Evolutionary conservation across 345 rosid species (phyloP).

Genomic region (Arabis hirsuta): DNA sequence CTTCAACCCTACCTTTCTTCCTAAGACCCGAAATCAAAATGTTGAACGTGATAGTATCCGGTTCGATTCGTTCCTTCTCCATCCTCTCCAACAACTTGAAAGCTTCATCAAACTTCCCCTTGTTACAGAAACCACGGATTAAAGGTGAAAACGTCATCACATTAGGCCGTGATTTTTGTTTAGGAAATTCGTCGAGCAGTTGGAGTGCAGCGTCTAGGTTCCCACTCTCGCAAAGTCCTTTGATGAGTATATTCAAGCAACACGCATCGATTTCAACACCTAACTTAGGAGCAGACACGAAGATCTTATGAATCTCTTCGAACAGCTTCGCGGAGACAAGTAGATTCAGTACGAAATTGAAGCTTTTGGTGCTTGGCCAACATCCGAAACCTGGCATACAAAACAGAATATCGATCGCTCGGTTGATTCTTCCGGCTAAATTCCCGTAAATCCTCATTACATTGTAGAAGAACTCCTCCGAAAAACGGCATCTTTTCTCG

Average conservation of each 20-base stretch:
- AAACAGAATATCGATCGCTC: conserved; percentile 64
- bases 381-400: conserved; percentile 73
- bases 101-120: conserved; percentile 67
- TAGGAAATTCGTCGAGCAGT: conserved; percentile 95
- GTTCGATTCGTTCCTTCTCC: conserved; percentile 72
- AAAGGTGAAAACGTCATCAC: conserved; percentile 76
- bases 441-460: conserved; percentile 75
- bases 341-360: conserved; percentile 72
- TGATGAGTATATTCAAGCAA: conserved; percentile 78
- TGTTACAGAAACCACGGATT: conserved; percentile 67
- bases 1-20: conserved; percentile 72
- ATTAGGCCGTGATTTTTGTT: conserved; percentile 67
- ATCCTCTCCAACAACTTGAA: conserved; percentile 64
- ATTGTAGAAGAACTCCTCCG: conserved; percentile 75
- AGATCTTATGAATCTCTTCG: conserved; percentile 64
- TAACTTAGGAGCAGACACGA: conserved; percentile 59
- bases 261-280: conserved; percentile 87
- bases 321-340: conserved; percentile 72
- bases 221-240: conserved; percentile 77
- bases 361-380: conserved; percentile 75
- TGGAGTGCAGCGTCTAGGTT: conserved; percentile 64
- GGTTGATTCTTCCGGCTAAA: conserved; percentile 61
- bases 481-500: conserved; percentile 57
- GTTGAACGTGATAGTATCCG: conserved; percentile 74
- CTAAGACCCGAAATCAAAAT: conserved; percentile 87